Evolutionary conservation across 441 rosid species (phyloP).

Genomic region (Gossypium lobatum): DNA sequence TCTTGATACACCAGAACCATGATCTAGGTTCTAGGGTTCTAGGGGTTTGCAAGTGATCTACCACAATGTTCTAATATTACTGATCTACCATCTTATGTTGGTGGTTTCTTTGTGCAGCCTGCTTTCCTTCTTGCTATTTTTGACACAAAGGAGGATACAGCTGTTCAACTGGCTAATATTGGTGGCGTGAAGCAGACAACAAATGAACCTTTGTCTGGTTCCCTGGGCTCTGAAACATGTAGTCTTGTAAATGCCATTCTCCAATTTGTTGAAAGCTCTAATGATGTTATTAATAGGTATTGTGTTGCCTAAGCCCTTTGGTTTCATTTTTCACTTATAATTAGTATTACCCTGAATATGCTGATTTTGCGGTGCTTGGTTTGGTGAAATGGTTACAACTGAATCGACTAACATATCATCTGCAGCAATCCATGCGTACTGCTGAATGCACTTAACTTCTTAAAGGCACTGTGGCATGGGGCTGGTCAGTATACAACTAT

Average conservation of each 20-base stretch:
- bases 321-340: constrained; percentile 9
- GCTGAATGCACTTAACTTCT: constrained; percentile 56
- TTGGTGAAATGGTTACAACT: constrained; percentile 10
- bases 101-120: constrained; percentile 54
- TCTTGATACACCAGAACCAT: background rate
- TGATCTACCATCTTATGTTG: background rate
- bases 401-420: constrained; percentile 18
- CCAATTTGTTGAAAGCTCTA: constrained; percentile 47
- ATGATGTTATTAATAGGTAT: constrained; percentile 66
- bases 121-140: constrained; percentile 69
- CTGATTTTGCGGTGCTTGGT: constrained; percentile 18
- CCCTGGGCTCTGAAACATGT: constrained; percentile 34
- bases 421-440: constrained; percentile 60
- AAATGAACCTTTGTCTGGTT: constrained; percentile 30
- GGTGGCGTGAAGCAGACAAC: constrained; percentile 31
- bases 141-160: constrained; percentile 34
- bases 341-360: constrained; percentile 11
- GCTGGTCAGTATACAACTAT: constrained; percentile 58
- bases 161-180: constrained; percentile 30
- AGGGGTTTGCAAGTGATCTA: background rate
- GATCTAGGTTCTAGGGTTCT: background rate
- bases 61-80: background rate
- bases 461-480: constrained; percentile 92
- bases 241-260: constrained; percentile 43
- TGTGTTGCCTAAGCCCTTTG: constrained; percentile 13